Evolutionary conservation across 257 asterid genomes (phyloP).

Genomic region (Solanum corneliomulleri): DNA sequence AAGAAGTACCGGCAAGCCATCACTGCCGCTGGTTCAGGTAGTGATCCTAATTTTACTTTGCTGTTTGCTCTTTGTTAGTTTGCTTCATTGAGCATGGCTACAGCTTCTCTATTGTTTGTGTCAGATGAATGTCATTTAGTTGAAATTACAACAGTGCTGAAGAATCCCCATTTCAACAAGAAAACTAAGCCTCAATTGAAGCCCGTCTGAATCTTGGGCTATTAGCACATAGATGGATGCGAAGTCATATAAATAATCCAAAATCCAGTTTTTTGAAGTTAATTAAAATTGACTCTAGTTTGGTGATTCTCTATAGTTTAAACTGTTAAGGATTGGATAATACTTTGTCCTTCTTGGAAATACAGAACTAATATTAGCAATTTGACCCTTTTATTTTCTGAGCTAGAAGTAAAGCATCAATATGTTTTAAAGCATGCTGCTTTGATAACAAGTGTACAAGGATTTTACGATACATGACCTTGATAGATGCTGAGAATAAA

Average conservation of each 20-base stretch:
- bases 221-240: not conserved
- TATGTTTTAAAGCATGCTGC: not conserved
- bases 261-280: not conserved
- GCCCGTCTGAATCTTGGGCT: not conserved
- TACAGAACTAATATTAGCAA: not conserved
- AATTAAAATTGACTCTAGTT: not conserved
- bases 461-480: not conserved
- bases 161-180: not conserved
- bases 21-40: slow-evolving; percentile 93
- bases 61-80: not conserved
- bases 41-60: not conserved
- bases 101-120: not conserved
- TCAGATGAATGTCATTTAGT: not conserved
- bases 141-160: not conserved
- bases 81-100: not conserved
- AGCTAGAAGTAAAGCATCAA: not conserved
- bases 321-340: not conserved
- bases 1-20: slow-evolving; percentile 87
- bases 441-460: not conserved
- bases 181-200: not conserved
- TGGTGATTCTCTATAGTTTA: not conserved
- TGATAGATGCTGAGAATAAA: not conserved
- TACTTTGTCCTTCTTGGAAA: not conserved
- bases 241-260: not conserved
- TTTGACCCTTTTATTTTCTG: not conserved